Evolutionary conservation across 2,329 filamentous ascomycete species (phyloP).

Genomic region (Penicillium paneum): DNA sequence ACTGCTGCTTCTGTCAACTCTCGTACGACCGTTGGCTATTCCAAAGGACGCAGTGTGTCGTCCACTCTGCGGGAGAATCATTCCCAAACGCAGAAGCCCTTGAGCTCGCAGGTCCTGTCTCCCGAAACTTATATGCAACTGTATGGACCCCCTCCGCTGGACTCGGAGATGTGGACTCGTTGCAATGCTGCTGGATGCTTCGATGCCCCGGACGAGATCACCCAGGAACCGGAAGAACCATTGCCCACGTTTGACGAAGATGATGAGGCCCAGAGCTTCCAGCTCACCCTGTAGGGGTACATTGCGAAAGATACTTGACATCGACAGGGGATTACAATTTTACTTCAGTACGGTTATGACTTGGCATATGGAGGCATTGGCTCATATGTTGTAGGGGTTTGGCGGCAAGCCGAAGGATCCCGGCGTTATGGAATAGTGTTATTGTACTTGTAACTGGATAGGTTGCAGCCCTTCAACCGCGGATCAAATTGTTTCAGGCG

Average conservation of each 20-base stretch:
- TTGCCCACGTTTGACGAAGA: slow-evolving; percentile 38
- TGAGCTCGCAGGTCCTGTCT: slow-evolving; percentile 31
- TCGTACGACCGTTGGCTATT: slow-evolving; percentile 80
- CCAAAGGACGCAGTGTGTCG: slow-evolving; percentile 61
- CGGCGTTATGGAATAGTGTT: slow-evolving; percentile 16
- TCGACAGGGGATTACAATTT: slow-evolving; percentile 4
- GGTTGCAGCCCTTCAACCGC: slow-evolving; percentile 12
- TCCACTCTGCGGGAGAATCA: slow-evolving; percentile 30
- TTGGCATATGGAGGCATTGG: slow-evolving; percentile 1
- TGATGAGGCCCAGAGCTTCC: slow-evolving; percentile 40
- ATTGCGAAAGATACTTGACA: background rate
- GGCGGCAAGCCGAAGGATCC: slow-evolving; percentile 7
- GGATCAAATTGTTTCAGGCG: slow-evolving; percentile 28
- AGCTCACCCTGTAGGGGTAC: slow-evolving; percentile 35
- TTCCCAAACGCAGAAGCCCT: slow-evolving; percentile 19
- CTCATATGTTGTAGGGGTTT: background rate
- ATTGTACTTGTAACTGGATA: slow-evolving; percentile 7
- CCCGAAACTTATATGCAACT: slow-evolving; percentile 44
- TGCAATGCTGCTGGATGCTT: slow-evolving; percentile 41
- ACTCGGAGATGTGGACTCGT: slow-evolving; percentile 44
- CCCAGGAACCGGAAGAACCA: slow-evolving; percentile 25
- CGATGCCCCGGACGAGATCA: slow-evolving; percentile 24
- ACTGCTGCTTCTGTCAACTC: slow-evolving; percentile 65
- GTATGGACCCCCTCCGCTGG: slow-evolving; percentile 42
- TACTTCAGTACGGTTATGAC: slow-evolving; percentile 12